These are phyloP conservation scores for Acacia melanoxylon DNA, from an alignment of 306 rosid species.

Conservation along the genomic window DNA sequence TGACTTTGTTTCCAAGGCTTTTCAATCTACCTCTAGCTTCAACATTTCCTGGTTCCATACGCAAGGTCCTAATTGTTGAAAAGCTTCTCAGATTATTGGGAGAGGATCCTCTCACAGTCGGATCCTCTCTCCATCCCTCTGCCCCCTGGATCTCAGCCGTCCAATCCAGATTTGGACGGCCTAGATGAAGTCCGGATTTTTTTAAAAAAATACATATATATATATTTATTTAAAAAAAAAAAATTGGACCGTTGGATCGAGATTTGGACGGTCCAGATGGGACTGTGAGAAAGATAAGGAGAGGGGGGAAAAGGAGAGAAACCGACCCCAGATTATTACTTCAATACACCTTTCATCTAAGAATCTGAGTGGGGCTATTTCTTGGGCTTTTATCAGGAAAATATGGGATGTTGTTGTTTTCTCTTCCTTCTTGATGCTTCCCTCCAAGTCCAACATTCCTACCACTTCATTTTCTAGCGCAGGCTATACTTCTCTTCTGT, in stretches of 20 bases:
- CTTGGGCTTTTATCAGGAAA: conserved; percentile 68
- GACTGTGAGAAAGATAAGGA: too few relatives aligned
- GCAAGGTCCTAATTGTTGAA: conserved; percentile 44
- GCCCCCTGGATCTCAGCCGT: too few relatives aligned
- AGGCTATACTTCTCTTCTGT: conserved; percentile 61
- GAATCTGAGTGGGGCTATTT: conserved; percentile 63
- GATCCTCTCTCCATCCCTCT: too few relatives aligned
- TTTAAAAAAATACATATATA: too few relatives aligned
- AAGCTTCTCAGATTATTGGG: conserved; percentile 37
- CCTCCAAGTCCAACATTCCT: not conserved
- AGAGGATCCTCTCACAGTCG: too few relatives aligned
- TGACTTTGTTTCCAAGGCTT: conserved; percentile 50
- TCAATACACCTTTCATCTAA: conserved; percentile 49
- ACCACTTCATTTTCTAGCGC: conserved; percentile 35
- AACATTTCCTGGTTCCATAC: conserved; percentile 48
- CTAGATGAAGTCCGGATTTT: too few relatives aligned
- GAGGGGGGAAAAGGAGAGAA: too few relatives aligned
- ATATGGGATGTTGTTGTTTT: conserved; percentile 23
- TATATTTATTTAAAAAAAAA: too few relatives aligned
- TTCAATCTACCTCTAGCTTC: conserved; percentile 64
- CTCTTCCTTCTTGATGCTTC: not conserved
- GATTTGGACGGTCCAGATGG: too few relatives aligned
- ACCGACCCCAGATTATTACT: conserved; percentile 42
- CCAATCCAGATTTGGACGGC: too few relatives aligned
- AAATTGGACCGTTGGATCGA: too few relatives aligned